Evolutionary conservation across 2,329 filamentous ascomycete genomes (phyloP), one percentile per base, ranked within the genome.

Genomic region (Sclerotinia nivalis): DNA sequence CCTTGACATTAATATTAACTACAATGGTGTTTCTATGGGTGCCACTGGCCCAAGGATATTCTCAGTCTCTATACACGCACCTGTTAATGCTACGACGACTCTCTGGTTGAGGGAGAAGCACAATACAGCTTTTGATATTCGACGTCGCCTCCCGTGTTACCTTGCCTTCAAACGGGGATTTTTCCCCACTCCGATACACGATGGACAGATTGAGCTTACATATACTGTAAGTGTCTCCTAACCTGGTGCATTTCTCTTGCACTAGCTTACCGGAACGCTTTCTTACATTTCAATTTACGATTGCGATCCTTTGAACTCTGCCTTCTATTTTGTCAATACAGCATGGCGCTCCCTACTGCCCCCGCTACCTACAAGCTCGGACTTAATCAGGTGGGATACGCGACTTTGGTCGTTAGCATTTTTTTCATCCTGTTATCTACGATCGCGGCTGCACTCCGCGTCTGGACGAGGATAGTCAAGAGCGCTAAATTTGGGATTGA

Each of bases 401-500:
- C 34, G 25, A 61, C 58, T 25, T 43, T 61, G n/a, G 58, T 47
- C 15, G 25, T 47, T 9, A n/a, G 22, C 58, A 61, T 61, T 9
- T 25, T 61, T n/a, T 61, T 61, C 20, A 28, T 47, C 12, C 15
- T 15, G 15, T 28, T 61, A 18, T 40, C 58, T 12, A 45, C 37
- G 13, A 22, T 31, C 25, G 58, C 37, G 12, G 37, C 43, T 61
- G 43, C 25, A 8, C 43, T 61, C 25, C 37, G 58, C 37, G n/a
- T 61, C 37, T 40, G n/a, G 25, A 47, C 58, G 15, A 61, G 43
- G 25, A 34, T 40, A 15, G 43, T 61, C 18, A 61, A 40, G 58
- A 61, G 25, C 6, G 34, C 58, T 22, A 61, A 61, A n/a, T 45
- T 61, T 47, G 58, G 58, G 13, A 47, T 47, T 61, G 58, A 45